Conservation (phyloP, 2,329 filamentous ascomycete genomes). For the Nemania abortiva region DNA sequence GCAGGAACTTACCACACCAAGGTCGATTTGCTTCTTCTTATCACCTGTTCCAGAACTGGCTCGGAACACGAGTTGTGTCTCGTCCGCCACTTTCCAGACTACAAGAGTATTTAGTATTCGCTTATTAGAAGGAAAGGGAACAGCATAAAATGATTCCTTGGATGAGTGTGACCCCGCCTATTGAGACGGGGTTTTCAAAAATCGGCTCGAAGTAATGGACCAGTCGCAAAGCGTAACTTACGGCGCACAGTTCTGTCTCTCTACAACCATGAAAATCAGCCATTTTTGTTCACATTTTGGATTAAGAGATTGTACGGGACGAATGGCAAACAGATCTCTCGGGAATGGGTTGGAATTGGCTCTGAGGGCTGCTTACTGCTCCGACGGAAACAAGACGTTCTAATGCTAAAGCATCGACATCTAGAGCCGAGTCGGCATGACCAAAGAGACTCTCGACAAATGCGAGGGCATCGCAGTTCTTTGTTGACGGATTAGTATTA, state of each 20-base stretch:
- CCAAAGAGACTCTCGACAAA: conserved; percentile 94
- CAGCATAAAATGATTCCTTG: background rate
- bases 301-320: background rate
- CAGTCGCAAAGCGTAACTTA: conserved; percentile 22
- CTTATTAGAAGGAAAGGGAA: background rate
- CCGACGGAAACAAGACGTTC: conserved; percentile 94
- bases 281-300: background rate
- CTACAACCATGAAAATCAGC: background rate
- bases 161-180: background rate
- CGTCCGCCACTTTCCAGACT: conserved; percentile 95
- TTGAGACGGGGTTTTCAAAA: background rate
- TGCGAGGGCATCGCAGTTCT: conserved; percentile 85
- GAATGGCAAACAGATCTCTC: background rate
- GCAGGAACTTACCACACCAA: conserved; percentile 30
- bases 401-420: conserved; percentile 83
- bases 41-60: conserved; percentile 73
- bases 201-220: background rate
- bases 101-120: conserved; percentile 14
- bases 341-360: background rate
- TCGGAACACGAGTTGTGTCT: conserved; percentile 94
- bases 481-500: conserved; percentile 15
- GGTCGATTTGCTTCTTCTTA: conserved; percentile 59
- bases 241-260: conserved; percentile 87
- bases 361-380: conserved; percentile 56
- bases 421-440: conserved; percentile 90